Evolutionary conservation across 192 early-diverging fungal genomes (phyloP).

Genomic region (Coemansia sp.): DNA sequence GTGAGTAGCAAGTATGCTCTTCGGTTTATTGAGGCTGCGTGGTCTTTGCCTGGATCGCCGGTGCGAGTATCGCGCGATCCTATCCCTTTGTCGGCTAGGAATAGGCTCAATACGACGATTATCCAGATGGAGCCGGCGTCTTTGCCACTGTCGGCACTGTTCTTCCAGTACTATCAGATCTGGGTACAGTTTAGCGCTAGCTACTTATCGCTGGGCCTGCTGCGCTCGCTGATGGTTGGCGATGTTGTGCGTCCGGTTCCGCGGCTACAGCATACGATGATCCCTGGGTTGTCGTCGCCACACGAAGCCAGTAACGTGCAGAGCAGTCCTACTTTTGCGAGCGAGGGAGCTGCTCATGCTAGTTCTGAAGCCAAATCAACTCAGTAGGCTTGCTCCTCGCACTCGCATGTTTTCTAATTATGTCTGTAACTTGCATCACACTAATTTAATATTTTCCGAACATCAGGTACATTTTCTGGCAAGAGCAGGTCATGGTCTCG

Average conservation of each 20-base stretch:
- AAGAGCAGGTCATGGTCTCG: no score
- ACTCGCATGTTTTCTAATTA: background rate
- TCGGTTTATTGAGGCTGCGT: constrained; percentile 46
- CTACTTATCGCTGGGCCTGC: constrained; percentile 74
- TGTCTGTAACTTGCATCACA: no score
- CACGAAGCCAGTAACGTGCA: background rate
- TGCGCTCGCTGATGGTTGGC: constrained; percentile 75
- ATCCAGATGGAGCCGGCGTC: constrained; percentile 63
- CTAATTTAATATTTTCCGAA: no score
- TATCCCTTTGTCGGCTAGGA: constrained; percentile 38
- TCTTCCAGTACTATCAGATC: constrained; percentile 90
- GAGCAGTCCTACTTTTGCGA: background rate
- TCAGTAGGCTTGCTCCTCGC: background rate
- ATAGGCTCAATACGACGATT: constrained; percentile 41
- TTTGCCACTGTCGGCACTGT: constrained; percentile 70
- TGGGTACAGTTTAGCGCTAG: constrained; percentile 73
- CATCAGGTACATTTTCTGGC: no score
- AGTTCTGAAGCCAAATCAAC: background rate
- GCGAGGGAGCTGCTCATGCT: background rate
- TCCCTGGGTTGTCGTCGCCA: constrained; percentile 53
- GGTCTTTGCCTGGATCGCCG: constrained; percentile 39
- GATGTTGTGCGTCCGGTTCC: constrained; percentile 78
- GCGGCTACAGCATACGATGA: constrained; percentile 75
- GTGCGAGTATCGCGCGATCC: constrained; percentile 46
- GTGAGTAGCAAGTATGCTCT: constrained; percentile 17